Conservation (phyloP, 257 asterid genomes). For the Agastache rugosa region DNA sequence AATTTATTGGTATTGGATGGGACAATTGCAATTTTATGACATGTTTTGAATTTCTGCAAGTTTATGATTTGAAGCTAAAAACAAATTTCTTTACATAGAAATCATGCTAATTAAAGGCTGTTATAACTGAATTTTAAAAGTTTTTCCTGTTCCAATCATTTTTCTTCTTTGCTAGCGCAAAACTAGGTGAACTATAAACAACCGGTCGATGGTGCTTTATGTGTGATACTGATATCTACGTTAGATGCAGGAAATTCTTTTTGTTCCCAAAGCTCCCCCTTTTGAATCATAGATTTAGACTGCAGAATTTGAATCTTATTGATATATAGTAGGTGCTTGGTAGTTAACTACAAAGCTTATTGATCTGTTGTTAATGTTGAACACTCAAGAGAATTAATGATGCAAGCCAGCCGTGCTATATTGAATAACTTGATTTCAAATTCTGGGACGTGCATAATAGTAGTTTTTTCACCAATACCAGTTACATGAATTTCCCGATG, state of each 20-base stretch:
- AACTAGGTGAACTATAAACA: constrained; percentile 13
- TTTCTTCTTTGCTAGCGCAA: constrained; percentile 8
- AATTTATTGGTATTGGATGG: constrained; percentile 3
- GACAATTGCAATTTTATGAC: background rate
- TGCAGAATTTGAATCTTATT: background rate
- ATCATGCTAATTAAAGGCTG: constrained; percentile 3
- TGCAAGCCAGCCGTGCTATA: constrained; percentile 5
- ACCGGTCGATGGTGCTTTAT: background rate
- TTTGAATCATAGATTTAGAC: constrained; percentile 12
- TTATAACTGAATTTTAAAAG: background rate
- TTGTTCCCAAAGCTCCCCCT: background rate
- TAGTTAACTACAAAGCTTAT: background rate
- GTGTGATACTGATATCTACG: background rate
- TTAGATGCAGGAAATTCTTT: constrained; percentile 10
- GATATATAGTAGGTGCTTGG: constrained; percentile 15
- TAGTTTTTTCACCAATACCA: constrained; percentile 2
- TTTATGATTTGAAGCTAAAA: constrained; percentile 6
- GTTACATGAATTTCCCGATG: background rate
- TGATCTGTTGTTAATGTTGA: background rate
- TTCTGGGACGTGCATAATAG: constrained; percentile 4
- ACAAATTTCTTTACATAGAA: background rate
- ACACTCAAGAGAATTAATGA: background rate
- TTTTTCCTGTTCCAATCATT: background rate
- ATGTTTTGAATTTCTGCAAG: constrained; percentile 17
- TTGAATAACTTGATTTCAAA: constrained; percentile 9